Conservation (phyloP, 2,329 filamentous ascomycete genomes). For the Trichoderma aggressivum region DNA sequence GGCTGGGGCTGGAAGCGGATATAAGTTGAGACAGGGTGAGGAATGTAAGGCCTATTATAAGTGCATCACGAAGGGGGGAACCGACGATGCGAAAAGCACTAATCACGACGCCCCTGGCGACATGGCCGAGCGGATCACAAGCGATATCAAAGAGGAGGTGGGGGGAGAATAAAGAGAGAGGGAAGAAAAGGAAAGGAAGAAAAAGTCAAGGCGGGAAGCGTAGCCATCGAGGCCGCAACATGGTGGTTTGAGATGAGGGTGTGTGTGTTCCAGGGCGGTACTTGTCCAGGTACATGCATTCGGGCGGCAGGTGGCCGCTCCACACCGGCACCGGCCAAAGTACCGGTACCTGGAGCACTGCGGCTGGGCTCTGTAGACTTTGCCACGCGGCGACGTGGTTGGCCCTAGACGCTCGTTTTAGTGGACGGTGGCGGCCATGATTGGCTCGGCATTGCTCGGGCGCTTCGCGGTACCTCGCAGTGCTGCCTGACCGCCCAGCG, state of each 20-base stretch:
- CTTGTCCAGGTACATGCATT: conserved; percentile 10
- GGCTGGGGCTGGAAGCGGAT: conserved; percentile 13
- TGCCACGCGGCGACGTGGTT: conserved; percentile 14
- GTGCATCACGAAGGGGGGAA: conserved; percentile 26
- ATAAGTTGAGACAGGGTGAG: conserved; percentile 4
- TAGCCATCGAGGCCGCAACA: not conserved
- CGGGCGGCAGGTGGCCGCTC: conserved; percentile 15
- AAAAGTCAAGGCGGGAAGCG: conserved; percentile 2
- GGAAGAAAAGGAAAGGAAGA: not conserved
- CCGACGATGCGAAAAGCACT: conserved; percentile 11
- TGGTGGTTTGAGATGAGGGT: conserved; percentile 1
- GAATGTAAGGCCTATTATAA: conserved; percentile 5
- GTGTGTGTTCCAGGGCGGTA: conserved; percentile 9
- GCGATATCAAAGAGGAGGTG: conserved; percentile 17
- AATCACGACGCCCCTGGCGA: conserved; percentile 28
- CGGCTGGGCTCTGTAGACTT: not conserved
- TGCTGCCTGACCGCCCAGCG: conserved; percentile 12
- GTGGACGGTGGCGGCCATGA: not conserved
- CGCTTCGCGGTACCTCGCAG: not conserved
- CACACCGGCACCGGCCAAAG: conserved; percentile 12
- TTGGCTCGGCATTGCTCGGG: conserved; percentile 12
- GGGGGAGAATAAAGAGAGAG: not conserved
- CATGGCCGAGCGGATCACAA: conserved; percentile 22
- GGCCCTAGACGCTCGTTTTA: conserved; percentile 4
- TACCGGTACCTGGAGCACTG: not conserved